phyloP scores from a whole-genome alignment of 2,329 filamentous ascomycete genomes.

The Lachnellula suecica region DNA sequence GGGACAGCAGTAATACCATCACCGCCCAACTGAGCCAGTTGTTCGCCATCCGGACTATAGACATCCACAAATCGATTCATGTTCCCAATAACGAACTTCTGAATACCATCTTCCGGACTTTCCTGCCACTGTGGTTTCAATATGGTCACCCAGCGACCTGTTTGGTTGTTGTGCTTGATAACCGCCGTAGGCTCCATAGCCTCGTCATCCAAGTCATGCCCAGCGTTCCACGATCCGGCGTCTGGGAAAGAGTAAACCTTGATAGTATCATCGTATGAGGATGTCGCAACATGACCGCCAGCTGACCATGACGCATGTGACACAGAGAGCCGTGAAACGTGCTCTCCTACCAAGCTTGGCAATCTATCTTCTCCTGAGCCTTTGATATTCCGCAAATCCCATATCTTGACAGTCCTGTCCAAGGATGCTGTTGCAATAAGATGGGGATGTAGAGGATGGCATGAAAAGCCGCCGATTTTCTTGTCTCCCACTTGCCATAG shows the following conservation, averaged over 20 bases:
- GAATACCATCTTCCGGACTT: slow-evolving; percentile 72
- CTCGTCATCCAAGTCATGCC: slow-evolving; percentile 54
- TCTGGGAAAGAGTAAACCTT: slow-evolving; percentile 83
- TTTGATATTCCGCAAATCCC: slow-evolving; percentile 82
- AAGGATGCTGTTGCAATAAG: slow-evolving; percentile 86
- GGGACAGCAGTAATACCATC: slow-evolving; percentile 94
- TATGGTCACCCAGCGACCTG: slow-evolving; percentile 88
- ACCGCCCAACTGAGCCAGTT: slow-evolving; percentile 83
- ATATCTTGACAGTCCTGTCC: slow-evolving; percentile 85
- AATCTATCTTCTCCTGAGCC: slow-evolving; percentile 58
- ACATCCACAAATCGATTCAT: slow-evolving; percentile 98
- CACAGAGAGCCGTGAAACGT: slow-evolving; percentile 80
- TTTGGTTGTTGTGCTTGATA: slow-evolving; percentile 91
- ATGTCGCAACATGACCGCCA: slow-evolving; percentile 83
- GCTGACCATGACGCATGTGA: slow-evolving; percentile 90
- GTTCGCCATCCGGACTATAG: slow-evolving; percentile 77
- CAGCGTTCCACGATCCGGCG: slow-evolving; percentile 57
- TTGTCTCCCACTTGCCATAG: slow-evolving; percentile 80
- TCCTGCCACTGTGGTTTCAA: slow-evolving; percentile 85
- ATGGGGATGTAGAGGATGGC: slow-evolving; percentile 78
- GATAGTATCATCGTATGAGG: slow-evolving; percentile 91
- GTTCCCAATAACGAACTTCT: slow-evolving; percentile 90
- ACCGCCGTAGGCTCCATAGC: slow-evolving; percentile 68
- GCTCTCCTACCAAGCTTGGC: slow-evolving; percentile 75
- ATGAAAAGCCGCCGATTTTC: slow-evolving; percentile 91